Percentiles rank a stretch among this genome's conserved stretches.
These are phyloP conservation scores for Cystobasidium ongulense DNA, from an alignment of 768 basidiomycete species.

Conservation along the genomic window DNA sequence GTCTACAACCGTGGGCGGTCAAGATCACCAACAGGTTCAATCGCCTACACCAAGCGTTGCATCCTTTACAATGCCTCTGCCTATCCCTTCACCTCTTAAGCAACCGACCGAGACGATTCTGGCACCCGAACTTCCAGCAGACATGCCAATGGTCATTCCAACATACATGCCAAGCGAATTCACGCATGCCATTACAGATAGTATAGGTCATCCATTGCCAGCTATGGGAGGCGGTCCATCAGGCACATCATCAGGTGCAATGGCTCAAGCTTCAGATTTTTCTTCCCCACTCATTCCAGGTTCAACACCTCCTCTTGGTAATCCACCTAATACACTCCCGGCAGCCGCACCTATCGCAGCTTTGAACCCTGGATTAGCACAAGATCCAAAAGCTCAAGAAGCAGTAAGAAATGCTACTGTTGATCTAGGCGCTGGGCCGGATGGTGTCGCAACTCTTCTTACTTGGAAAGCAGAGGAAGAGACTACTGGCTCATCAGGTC, in stretches of 20 bases:
- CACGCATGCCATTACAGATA: background rate
- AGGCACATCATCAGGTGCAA: background rate
- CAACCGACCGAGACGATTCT: constrained; percentile 27
- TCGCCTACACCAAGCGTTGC: background rate
- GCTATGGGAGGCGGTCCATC: background rate
- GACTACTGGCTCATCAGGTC: background rate
- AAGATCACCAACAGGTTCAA: background rate
- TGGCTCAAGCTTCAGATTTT: background rate
- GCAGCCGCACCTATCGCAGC: constrained; percentile 32
- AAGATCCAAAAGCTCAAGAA: constrained; percentile 27
- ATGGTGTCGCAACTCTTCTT: constrained; percentile 41
- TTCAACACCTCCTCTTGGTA: constrained; percentile 10
- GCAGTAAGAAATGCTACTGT: constrained; percentile 38
- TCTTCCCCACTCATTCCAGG: constrained; percentile 12
- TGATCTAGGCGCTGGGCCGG: constrained; percentile 39
- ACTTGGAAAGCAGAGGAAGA: constrained; percentile 37
- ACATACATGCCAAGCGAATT: background rate
- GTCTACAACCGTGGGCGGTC: background rate
- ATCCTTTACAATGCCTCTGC: background rate
- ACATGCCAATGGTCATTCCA: background rate
- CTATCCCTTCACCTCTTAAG: constrained; percentile 16
- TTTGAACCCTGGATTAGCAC: background rate
- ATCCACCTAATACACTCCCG: constrained; percentile 31
- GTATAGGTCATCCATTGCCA: background rate
- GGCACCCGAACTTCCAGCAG: constrained; percentile 3